A percentile compares a stretch with the other conserved stretches of the same genome.
Conservation (phyloP, 1,139 yeast species). For the Zygosaccharomyces pseudobailii region DNA sequence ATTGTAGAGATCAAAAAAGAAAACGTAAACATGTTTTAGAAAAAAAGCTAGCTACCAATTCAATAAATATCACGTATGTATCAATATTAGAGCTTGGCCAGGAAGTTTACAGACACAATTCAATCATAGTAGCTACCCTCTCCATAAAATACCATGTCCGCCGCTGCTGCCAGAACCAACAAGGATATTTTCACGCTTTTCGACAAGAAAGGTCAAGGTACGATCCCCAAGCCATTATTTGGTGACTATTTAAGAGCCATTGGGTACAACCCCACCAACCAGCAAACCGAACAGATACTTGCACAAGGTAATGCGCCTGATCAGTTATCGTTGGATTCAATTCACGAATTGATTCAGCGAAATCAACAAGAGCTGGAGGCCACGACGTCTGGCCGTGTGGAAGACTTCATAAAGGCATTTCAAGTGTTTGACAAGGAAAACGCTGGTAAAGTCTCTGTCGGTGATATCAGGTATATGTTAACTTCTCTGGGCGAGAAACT, state of each 20-base stretch:
- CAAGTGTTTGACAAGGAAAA: conserved; percentile 96
- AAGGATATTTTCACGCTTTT: conserved; percentile 96
- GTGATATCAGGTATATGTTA: conserved; percentile 89
- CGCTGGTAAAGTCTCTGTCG: conserved; percentile 94
- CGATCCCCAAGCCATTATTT: conserved; percentile 78
- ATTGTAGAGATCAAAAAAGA: not conserved
- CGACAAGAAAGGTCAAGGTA: conserved; percentile 94
- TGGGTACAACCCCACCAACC: conserved; percentile 90
- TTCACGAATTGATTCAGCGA: conserved; percentile 22
- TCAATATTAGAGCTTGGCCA: not conserved
- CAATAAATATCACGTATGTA: no score
- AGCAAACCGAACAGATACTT: conserved; percentile 26
- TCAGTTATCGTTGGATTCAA: conserved; percentile 25
- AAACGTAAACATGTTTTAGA: not conserved
- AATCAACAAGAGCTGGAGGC: conserved; percentile 28
- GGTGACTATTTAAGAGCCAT: conserved; percentile 95
- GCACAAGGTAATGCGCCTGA: conserved; percentile 18
- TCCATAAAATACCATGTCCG: not conserved
- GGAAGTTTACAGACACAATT: not conserved
- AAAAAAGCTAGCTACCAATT: not conserved
- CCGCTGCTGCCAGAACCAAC: conserved; percentile 54
- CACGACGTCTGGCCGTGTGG: conserved; percentile 39
- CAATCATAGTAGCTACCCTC: not conserved
- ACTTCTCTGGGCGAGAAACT: conserved; percentile 93
- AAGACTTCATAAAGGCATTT: conserved; percentile 94